Base-by-base conservation (phyloP, 352 stramenopile genomes). In the Phytophthora syringae region DNA sequence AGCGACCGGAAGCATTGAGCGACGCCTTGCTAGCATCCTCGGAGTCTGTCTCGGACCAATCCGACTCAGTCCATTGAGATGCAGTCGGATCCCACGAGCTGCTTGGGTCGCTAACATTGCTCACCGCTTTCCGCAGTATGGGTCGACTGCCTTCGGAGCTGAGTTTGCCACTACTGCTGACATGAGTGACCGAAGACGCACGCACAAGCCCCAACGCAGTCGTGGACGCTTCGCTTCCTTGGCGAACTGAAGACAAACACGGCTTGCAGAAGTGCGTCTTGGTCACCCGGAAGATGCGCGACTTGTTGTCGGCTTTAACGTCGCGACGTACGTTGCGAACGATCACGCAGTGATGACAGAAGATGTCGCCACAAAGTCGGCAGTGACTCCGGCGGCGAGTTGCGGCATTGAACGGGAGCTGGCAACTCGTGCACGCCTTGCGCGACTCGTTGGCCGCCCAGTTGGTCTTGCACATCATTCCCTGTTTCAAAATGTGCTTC, bases 311-410 rank as follows among this genome's bases (percentile, higher is more conserved):
- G 3, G 16, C 49, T 20, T 39, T 34, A 16, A 66, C 16, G 32
- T 72, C 56, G 1, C 77, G 64, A 36, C 71, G 77, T 7, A 82
- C 70, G n/a, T 77, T 77, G 36, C 82, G 80, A 52, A 78, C 60
- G 43, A 88, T 74, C 56, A 83, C 68, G 49, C 86, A 94, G 55
- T 83, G 87, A 55, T 78, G 64, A 65, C 86, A 94, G 49, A 92
- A 86, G 15, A 94, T 78, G 40, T 94, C 86, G 37, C 86, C 86
- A 32, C 86, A 94, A 13, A 94, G 68, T 0, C 84, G 82, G 51
- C 86, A 94, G 56, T 94, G 86, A 50, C 83, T 83, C 18, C 85
- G 82, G 3, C 78, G 80, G 10, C 84, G 78, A 52, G 71, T 88
- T 12, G 83, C 70, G 21, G 65, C 54, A n/a, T 79, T 72, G 50